phyloP scores from a whole-genome alignment of 2,329 filamentous ascomycete species.

The Exophiala sideris region DNA sequence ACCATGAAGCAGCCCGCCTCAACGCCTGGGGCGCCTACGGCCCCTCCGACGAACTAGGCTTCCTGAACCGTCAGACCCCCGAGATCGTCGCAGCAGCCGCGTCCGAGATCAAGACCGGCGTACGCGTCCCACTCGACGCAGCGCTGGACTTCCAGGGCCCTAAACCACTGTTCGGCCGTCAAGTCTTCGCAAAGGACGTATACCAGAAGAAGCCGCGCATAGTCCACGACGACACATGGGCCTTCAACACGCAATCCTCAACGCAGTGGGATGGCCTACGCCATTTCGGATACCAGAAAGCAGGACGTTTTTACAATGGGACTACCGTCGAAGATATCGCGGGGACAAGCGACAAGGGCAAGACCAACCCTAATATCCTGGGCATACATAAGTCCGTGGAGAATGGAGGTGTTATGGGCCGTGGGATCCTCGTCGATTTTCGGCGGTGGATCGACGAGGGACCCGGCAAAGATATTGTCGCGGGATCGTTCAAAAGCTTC shows the following conservation, averaged over 20 bases:
- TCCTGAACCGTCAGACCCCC: slow-evolving; percentile 54
- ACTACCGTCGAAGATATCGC: slow-evolving; percentile 29
- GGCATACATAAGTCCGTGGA: slow-evolving; percentile 35
- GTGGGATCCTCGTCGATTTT: slow-evolving; percentile 50
- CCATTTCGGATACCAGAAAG: slow-evolving; percentile 29
- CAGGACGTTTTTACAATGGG: slow-evolving; percentile 27
- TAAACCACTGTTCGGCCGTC: slow-evolving; percentile 36
- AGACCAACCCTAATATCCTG: slow-evolving; percentile 22
- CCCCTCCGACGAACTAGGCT: slow-evolving; percentile 50
- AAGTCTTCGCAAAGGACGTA: slow-evolving; percentile 32
- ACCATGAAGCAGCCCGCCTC: slow-evolving; percentile 36
- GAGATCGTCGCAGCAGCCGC: slow-evolving; percentile 41
- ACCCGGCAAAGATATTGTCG: slow-evolving; percentile 22
- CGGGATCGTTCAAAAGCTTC: slow-evolving; percentile 33
- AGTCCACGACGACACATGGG: slow-evolving; percentile 31
- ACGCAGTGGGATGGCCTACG: slow-evolving; percentile 30
- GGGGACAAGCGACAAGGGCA: slow-evolving; percentile 15
- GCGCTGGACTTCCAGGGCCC: slow-evolving; percentile 37
- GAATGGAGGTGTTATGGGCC: slow-evolving; percentile 42
- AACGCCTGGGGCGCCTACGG: slow-evolving; percentile 59
- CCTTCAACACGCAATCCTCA: slow-evolving; percentile 30
- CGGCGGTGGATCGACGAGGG: slow-evolving; percentile 40
- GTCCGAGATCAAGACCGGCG: slow-evolving; percentile 43
- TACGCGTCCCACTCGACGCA: slow-evolving; percentile 33
- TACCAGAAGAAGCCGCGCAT: slow-evolving; percentile 30